A percentile compares a stretch with the other conserved stretches of the same genome.
Conservation (phyloP, 2,329 filamentous ascomycete genomes). For the Cucurbitaria berberidis region DNA sequence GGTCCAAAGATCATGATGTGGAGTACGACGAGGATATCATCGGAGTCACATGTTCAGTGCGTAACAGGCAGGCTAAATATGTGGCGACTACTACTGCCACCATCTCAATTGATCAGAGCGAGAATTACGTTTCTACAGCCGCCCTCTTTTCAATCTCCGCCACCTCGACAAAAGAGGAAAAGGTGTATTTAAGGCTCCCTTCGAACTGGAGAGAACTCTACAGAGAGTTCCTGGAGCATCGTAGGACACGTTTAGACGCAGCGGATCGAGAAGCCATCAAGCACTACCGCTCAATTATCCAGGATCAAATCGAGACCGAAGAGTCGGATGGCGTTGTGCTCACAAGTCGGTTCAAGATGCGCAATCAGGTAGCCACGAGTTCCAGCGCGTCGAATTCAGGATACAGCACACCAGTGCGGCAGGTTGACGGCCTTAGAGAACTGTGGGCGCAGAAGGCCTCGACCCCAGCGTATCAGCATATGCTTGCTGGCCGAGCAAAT, state of each 20-base stretch:
- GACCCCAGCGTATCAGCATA: slow-evolving; percentile 69
- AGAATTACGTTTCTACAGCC: slow-evolving; percentile 81
- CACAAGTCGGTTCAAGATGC: slow-evolving; percentile 71
- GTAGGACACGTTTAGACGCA: slow-evolving; percentile 73
- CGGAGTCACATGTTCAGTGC: slow-evolving; percentile 54
- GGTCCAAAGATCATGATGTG: slow-evolving; percentile 75
- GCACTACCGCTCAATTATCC: slow-evolving; percentile 72
- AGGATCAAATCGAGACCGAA: slow-evolving; percentile 66
- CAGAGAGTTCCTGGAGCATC: slow-evolving; percentile 74
- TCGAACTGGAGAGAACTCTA: slow-evolving; percentile 85
- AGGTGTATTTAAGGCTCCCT: slow-evolving; percentile 78
- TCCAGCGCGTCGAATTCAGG: slow-evolving; percentile 39
- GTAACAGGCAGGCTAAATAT: slow-evolving; percentile 61
- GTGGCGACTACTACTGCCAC: slow-evolving; percentile 78
- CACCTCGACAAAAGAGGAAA: slow-evolving; percentile 82
- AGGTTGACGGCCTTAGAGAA: slow-evolving; percentile 53
- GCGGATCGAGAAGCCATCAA: slow-evolving; percentile 73
- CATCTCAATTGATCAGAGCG: slow-evolving; percentile 79
- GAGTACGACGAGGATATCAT: slow-evolving; percentile 52
- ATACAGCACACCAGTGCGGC: slow-evolving; percentile 33
- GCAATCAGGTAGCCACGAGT: slow-evolving; percentile 39
- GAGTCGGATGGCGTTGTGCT: slow-evolving; percentile 67
- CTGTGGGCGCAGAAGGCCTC: slow-evolving; percentile 61
- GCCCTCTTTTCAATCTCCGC: slow-evolving; percentile 83
- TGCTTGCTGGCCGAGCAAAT: slow-evolving; percentile 78